Percentiles rank a stretch among this genome's conserved stretches.
Evolutionary conservation across 2,329 filamentous ascomycete species (phyloP).

Genomic region (Gyromitra esculenta): DNA sequence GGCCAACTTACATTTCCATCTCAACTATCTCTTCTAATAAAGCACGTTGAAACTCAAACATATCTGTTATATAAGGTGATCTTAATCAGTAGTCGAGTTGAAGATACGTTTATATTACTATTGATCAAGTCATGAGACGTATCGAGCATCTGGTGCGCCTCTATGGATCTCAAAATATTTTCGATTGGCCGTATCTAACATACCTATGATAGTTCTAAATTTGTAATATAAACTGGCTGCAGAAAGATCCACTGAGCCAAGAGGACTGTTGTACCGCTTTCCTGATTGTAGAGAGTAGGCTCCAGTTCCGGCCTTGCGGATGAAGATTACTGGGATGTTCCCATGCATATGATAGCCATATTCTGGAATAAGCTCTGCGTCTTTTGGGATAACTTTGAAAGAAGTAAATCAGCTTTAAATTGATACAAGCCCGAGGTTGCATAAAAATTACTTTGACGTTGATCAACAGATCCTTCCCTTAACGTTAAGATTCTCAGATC

Average conservation of each 20-base stretch:
- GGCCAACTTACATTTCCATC: constrained; percentile 39
- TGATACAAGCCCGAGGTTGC: not conserved
- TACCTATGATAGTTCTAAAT: constrained; percentile 36
- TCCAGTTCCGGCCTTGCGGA: constrained; percentile 42
- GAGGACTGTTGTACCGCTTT: not conserved
- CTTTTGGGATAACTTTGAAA: constrained; percentile 31
- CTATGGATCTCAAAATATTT: not conserved
- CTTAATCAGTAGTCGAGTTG: not conserved
- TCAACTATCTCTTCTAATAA: constrained; percentile 46
- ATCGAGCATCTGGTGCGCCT: not conserved
- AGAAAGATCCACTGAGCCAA: constrained; percentile 4
- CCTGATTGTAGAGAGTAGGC: constrained; percentile 37
- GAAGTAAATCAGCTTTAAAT: not conserved
- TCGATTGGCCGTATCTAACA: not conserved
- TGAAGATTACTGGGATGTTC: constrained; percentile 47
- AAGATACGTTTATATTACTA: not conserved
- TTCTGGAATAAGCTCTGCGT: constrained; percentile 49
- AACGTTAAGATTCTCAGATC: constrained; percentile 47
- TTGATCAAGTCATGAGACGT: not conserved
- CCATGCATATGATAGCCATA: constrained; percentile 49
- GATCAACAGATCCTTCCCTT: constrained; percentile 32
- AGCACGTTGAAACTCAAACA: constrained; percentile 51
- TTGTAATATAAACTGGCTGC: constrained; percentile 39
- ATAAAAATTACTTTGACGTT: constrained; percentile 29
- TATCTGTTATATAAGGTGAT: constrained; percentile 19